Evolutionary conservation across 371 early-diverging fungal species (phyloP), one percentile per base, ranked within the genome.

Genomic region (Mucor irregularis): DNA sequence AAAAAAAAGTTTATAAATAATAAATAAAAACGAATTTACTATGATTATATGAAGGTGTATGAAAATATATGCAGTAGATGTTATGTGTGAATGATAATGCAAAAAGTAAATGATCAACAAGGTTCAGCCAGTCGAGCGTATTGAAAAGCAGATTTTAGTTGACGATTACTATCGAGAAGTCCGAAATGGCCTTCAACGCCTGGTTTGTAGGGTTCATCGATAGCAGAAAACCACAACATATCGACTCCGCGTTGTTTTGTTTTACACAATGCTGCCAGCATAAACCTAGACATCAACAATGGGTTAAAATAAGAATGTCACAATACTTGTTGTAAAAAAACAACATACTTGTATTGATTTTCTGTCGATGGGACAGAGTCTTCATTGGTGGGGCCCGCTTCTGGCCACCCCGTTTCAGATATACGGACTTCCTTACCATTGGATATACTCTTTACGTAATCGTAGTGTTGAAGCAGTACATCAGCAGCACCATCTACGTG

Each of bases 351-450:
- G 53, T 73, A 66, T 51, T 79, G 66, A 48, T 84, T 85, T 22
- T 73, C 58, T 9, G 76, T 64, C 5, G 78, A 69, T 3, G 85
- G 69, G 16, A 66, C 68, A 2, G 81, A 64, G 4, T 50, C 53
- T 1, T 66, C 73, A 45, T 63, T 78, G 59, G 68, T 69, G 28
- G 42, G 63, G 10, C 86, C 86, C 5, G 49, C 65, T 16, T 80
- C 70, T 30, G 86, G 86, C 85, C 85, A 86, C 30, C 87, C 86
- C 22, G 84, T 84, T 62, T 86, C 85, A 30, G 84, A 80, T 6
- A 85, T 72, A 14, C 68, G 72, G 4, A 86, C 82, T 10, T 58
- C 55, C 62, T 86, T 86, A 29, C 64, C 65, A 8, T 69, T 56
- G 0, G 84, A 73, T 0, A 70, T 26, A 4, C 56, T 45, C 47